Percentiles rank a stretch among this genome's conserved stretches.
Evolutionary conservation across 106 monocot genomes (phyloP).

Genomic region (Phalaenopsis equestris): DNA sequence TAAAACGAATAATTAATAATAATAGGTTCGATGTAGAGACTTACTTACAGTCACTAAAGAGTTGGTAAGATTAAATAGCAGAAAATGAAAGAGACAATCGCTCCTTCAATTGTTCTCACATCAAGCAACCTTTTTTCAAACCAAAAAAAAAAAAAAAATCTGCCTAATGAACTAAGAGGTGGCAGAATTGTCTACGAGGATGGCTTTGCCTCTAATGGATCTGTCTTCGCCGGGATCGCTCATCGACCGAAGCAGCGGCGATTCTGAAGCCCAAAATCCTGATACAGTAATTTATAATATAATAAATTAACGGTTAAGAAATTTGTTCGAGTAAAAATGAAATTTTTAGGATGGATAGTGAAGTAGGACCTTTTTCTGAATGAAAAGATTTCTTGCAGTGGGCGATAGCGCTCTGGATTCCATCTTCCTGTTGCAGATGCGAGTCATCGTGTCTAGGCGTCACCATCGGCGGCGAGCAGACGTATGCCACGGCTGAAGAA

Average conservation of each 20-base stretch:
- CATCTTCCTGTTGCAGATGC: constrained; percentile 19
- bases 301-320: background rate
- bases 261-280: constrained; percentile 11
- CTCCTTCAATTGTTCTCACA: background rate
- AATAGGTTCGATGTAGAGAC: background rate
- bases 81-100: background rate
- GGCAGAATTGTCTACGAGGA: background rate
- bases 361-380: constrained; percentile 4
- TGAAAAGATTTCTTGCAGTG: constrained; percentile 30
- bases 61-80: background rate
- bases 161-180: background rate
- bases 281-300: background rate
- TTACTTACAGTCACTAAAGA: background rate
- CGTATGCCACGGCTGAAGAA: constrained; percentile 8
- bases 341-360: background rate
- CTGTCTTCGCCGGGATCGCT: constrained; percentile 16
- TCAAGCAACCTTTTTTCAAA: background rate
- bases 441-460: constrained; percentile 8
- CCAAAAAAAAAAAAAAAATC: background rate
- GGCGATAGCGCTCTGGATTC: constrained; percentile 25
- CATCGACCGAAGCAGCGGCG: constrained; percentile 14
- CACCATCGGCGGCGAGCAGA: background rate
- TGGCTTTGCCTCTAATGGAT: background rate
- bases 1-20: background rate
- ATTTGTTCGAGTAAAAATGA: background rate